Base-by-base conservation (phyloP, 352 stramenopile genomes). In the Labyrinthula sp. region DNA sequence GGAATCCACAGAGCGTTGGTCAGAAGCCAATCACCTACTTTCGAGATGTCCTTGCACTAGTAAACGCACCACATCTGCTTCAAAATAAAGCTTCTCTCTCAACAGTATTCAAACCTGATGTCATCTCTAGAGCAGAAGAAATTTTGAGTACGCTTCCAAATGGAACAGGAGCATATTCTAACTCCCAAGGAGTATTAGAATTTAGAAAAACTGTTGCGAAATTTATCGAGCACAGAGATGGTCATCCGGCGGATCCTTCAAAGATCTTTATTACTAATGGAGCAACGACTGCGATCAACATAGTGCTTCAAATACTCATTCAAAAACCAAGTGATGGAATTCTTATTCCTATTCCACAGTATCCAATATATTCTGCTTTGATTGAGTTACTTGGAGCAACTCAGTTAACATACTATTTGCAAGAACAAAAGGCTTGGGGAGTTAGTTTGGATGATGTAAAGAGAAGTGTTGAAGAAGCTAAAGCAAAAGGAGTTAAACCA, bases 311-410 rank as follows among this genome's bases (percentile, higher is more conserved):
- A n/a, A n/a, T n/a, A n/a, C n/a, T n/a, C n/a, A n/a, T n/a, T n/a
- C 29, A 30, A n/a, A 22, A 40, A 22, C 10, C 8, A 8, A 15
- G 21, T 7, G 72, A 84, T 58, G 73, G 75, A 20, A 79, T 98
- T 48, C 64, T 98, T 56, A 77, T 89, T 34, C 89, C 89, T 14
- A 95, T 97, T 56, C 90, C 90, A 25, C 90, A 99, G 70, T 99
- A 97, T 64, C 90, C 90, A 22, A 73, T 99, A 14, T 99, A 99
- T 67, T 94, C 79, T 46, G 89, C 89, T 2, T 75, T 79, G n/a
- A 84, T 94, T 28, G 79, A 88, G 25, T 69, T 96, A 38, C 77
- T 93, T 36, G 77, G 78, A 34, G 88, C 83, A 40, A 66, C 77
- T 23, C 71, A 94, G 30, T 76, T 91, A 12, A 81, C 81, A 8